A percentile compares a stretch with the other conserved stretches of the same genome.
Evolutionary conservation across 768 basidiomycete genomes (phyloP).

Genomic region (Rubroboletus pulcherrimus): DNA sequence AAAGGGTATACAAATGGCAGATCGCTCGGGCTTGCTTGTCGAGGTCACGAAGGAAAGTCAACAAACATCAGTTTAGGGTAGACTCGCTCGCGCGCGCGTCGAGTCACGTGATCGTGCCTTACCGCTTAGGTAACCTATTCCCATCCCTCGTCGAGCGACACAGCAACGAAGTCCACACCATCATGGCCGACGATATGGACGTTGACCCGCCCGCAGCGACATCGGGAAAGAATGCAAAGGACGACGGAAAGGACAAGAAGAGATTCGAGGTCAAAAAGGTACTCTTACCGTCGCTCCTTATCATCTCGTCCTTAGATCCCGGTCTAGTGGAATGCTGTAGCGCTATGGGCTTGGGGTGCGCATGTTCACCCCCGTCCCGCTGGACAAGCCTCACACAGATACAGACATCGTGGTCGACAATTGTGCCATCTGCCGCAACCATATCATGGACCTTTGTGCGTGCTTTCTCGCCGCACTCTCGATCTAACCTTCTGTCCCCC

Average conservation of each 20-base stretch:
- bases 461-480: conserved; percentile 6
- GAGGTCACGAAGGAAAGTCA: conserved; percentile 31
- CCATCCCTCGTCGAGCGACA: neutral
- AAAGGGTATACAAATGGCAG: conserved; percentile 5
- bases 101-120: conserved; percentile 31
- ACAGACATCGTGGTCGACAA: conserved; percentile 98
- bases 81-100: conserved; percentile 38
- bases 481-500: conserved; percentile 4
- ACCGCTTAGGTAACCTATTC: conserved; percentile 13
- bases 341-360: conserved; percentile 98
- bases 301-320: neutral
- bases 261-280: conserved; percentile 99
- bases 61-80: conserved; percentile 36
- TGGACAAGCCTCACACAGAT: conserved; percentile 10
- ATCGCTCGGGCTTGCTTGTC: neutral
- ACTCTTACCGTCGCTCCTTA: conserved; percentile 6
- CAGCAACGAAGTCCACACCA: conserved; percentile 1
- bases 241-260: conserved; percentile 68
- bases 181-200: conserved; percentile 65
- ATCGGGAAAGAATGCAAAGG: conserved; percentile 45
- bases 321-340: conserved; percentile 93
- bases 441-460: conserved; percentile 99
- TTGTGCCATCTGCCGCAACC: conserved; percentile 99
- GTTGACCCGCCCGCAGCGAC: conserved; percentile 50
- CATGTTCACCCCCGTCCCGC: neutral